These are phyloP conservation scores for Fusarium ambrosium DNA, from an alignment of 2,329 filamentous ascomycete genomes.

Conservation along the genomic window DNA sequence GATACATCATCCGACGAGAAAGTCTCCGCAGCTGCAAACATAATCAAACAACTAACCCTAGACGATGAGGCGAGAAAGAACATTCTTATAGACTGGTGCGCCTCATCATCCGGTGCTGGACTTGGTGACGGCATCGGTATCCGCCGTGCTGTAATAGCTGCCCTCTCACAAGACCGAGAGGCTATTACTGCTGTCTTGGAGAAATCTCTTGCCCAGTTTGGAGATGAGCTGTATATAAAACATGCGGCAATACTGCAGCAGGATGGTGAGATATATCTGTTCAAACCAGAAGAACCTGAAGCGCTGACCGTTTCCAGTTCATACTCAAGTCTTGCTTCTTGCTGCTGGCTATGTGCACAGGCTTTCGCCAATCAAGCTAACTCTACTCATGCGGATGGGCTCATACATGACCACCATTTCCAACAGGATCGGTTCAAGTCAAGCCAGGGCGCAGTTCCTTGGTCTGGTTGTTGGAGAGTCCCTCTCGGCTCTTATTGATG, in stretches of 20 bases:
- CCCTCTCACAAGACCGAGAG: slow-evolving; percentile 65
- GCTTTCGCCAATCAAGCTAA: slow-evolving; percentile 73
- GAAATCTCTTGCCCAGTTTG: slow-evolving; percentile 80
- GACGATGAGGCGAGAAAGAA: slow-evolving; percentile 63
- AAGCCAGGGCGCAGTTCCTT: slow-evolving; percentile 81
- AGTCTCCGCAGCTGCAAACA: slow-evolving; percentile 70
- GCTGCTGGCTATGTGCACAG: slow-evolving; percentile 82
- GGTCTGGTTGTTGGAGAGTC: slow-evolving; percentile 90
- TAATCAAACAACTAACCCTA: slow-evolving; percentile 65
- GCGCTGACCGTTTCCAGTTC: slow-evolving; percentile 66
- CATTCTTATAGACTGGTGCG: slow-evolving; percentile 75
- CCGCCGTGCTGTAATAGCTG: slow-evolving; percentile 74
- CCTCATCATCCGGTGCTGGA: slow-evolving; percentile 73
- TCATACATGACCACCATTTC: slow-evolving; percentile 84
- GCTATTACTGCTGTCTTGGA: slow-evolving; percentile 71
- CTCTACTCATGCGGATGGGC: slow-evolving; percentile 77
- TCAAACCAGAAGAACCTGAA: neutral
- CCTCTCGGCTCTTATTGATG: slow-evolving; percentile 73
- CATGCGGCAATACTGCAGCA: slow-evolving; percentile 89
- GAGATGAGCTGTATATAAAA: slow-evolving; percentile 87
- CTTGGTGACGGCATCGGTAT: slow-evolving; percentile 74
- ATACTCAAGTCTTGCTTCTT: slow-evolving; percentile 83
- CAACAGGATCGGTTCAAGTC: slow-evolving; percentile 84
- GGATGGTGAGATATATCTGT: slow-evolving; percentile 72
- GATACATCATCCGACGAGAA: slow-evolving; percentile 49